Evolutionary conservation across 129 eudicot genomes (phyloP).

Genomic region (Scalesia atractyloides): DNA sequence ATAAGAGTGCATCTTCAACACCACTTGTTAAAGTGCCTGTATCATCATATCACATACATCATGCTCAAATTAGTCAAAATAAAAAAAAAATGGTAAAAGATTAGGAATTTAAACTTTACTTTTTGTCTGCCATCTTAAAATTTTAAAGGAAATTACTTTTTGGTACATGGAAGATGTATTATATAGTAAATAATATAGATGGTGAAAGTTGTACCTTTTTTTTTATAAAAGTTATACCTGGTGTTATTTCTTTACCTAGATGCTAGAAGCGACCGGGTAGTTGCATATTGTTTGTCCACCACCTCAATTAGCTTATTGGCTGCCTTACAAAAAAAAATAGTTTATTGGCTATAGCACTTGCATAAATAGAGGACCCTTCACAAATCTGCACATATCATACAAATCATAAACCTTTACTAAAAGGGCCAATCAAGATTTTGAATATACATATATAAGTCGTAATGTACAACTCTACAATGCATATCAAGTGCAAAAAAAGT

Average conservation of each 20-base stretch:
- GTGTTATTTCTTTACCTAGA: constrained; percentile 32
- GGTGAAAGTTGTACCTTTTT: too few species aligned
- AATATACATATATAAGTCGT: not conserved
- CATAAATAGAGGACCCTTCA: constrained; percentile 94
- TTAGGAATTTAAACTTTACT: too few species aligned
- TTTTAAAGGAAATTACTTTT: too few species aligned
- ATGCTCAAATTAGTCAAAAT: too few species aligned
- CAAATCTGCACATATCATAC: constrained; percentile 59
- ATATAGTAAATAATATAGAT: too few species aligned
- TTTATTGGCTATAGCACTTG: constrained; percentile 91
- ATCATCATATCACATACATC: too few species aligned
- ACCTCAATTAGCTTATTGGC: constrained; percentile 88
- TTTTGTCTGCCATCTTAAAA: too few species aligned
- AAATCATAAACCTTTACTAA: constrained; percentile 14
- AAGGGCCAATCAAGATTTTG: not conserved
- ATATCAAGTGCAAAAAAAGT: not conserved
- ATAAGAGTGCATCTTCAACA: too few species aligned
- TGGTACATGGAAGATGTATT: too few species aligned
- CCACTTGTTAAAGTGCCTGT: too few species aligned
- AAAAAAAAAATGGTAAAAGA: too few species aligned
- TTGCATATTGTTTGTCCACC: constrained; percentile 83
- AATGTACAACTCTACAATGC: constrained; percentile 14
- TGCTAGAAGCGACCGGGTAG: constrained; percentile 54
- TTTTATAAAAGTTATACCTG: constrained; percentile 19
- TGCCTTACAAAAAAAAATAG: too few species aligned